Base-by-base conservation (phyloP, 225 moss, liverwort and hornwort species). In the Climacium dendroides region DNA sequence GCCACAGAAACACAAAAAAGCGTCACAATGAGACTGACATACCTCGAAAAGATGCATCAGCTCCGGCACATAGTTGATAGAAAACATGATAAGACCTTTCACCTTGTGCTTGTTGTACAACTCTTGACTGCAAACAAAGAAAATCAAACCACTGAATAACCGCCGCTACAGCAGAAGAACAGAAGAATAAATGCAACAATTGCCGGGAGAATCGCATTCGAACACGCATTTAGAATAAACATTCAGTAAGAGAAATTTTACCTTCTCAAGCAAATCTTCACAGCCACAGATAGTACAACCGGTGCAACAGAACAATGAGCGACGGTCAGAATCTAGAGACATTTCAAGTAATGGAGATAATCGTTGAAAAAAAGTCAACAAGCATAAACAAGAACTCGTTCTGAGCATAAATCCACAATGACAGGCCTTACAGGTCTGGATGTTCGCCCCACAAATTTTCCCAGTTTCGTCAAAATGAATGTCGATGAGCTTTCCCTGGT, bases 21-120 rank as follows among this genome's bases (percentile, higher is more conserved):
- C 55, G 72, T 50, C 37, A 79, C 53, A 65, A 66, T 58, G 66
- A 65, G 45, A 74, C 67, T 75, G 60, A 63, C 37, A 29, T 94
- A 99, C 98, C 97, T 95, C 95, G 95, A 79, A 99, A 92, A 85
- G 91, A 89, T 19, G 84, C 78, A 92, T 94, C 96, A 90, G 98
- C 97, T 24, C 98, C 98, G 84, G 98, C 96, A 93, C 97, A 99
- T 48, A 99, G 92, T 92, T 99, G 98, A 89, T 99, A 99, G 76
- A 99, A 99, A 62, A 99, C 93, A 89, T 99, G 98, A 90, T 99
- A 99, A 63, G 97, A 97, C 83, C 98, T 94, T 94, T 99, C 98
- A 78, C 98, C 98, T 79, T 92, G 91, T 64, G 97, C 92, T 93
- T 99, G 98, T 83, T 97, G 97, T 83, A 97, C 98, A 89, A 99